Conservation (phyloP, 2,329 filamentous ascomycete species). For the Hyphodiscus sp. region DNA sequence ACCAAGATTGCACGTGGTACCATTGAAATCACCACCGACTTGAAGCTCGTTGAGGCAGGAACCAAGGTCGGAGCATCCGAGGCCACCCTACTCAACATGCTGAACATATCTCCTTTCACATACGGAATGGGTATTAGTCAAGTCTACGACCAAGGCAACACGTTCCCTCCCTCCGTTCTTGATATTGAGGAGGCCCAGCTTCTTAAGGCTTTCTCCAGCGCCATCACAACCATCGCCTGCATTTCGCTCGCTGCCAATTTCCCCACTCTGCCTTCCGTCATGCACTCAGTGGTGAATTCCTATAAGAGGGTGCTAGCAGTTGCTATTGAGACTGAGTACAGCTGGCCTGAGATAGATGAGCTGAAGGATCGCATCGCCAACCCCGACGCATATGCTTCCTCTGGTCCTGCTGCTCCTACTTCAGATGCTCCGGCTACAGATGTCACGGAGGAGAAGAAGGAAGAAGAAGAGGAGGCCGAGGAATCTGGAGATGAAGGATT, state of each 20-base stretch:
- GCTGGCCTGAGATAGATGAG: slow-evolving; percentile 92
- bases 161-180: slow-evolving; percentile 77
- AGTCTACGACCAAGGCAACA: slow-evolving; percentile 97
- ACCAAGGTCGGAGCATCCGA: slow-evolving; percentile 97
- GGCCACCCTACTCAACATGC: slow-evolving; percentile 97
- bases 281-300: slow-evolving; percentile 92
- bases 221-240: slow-evolving; percentile 79
- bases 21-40: slow-evolving; percentile 97
- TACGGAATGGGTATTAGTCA: slow-evolving; percentile 96
- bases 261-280: slow-evolving; percentile 92
- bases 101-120: slow-evolving; percentile 99
- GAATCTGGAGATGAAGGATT: slow-evolving; percentile 59
- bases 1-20: slow-evolving; percentile 99
- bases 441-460: slow-evolving; percentile 53
- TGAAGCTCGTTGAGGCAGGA: slow-evolving; percentile 93
- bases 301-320: slow-evolving; percentile 97
- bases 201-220: slow-evolving; percentile 71
- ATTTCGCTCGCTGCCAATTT: slow-evolving; percentile 91
- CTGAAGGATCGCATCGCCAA: slow-evolving; percentile 99
- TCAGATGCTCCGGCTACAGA: slow-evolving; percentile 44
- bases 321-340: slow-evolving; percentile 83
- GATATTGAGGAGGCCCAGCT: slow-evolving; percentile 96
- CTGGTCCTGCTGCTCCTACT: slow-evolving; percentile 64
- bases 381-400: slow-evolving; percentile 88
- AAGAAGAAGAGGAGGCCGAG: slow-evolving; percentile 60